Base-by-base conservation (phyloP, 129 eudicot species). In the Centaurea solstitialis region DNA sequence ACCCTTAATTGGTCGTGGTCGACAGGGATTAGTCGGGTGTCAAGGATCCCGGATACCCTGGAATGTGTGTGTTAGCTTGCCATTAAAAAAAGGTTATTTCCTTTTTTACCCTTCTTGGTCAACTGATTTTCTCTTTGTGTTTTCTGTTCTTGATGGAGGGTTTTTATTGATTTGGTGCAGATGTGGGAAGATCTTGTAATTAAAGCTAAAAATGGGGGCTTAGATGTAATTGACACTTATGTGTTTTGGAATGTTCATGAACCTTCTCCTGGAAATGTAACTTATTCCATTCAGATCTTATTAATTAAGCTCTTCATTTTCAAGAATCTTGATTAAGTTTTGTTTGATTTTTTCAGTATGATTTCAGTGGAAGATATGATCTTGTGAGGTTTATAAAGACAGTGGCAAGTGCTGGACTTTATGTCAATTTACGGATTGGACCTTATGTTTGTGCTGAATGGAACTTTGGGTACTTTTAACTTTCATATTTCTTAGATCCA, bases 381-480 rank as follows among this genome's bases (percentile, higher is more conserved):
- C 84, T 95, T 79, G 97, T 89, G 40, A 78, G 94, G 68, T 95
- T 95, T 75, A 80, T 95, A 69, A 95, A 92, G 89, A 92, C 98
- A n/a, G 94, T 88, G 68, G 89, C 87, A 64, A 87, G 86, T 80
- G 73, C 57, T 79, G 99, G 99, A 68, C 94, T 95, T 50, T 95
- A 87, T 82, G 97, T 89, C 68, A 78, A 89, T 86, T 88, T 95
- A 30, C 90, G 99, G 5, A 88, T 95, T 85, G 99, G 99, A 38
- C 99, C 99, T 59, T 94, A 92, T 79, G 91, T 94, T 80, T 95
- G 98, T 81, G 96, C 97, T 50, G 99, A 95, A 79, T 95, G 99
- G 99, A 95, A 95, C 72, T 95, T 86, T 64, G 99, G 99, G 98
- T 95, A 88, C 40, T 41, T 23, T 76, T 33, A 15, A 21, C 24